Conservation (phyloP, 306 rosid species). For the Leucaena leucocephala region DNA sequence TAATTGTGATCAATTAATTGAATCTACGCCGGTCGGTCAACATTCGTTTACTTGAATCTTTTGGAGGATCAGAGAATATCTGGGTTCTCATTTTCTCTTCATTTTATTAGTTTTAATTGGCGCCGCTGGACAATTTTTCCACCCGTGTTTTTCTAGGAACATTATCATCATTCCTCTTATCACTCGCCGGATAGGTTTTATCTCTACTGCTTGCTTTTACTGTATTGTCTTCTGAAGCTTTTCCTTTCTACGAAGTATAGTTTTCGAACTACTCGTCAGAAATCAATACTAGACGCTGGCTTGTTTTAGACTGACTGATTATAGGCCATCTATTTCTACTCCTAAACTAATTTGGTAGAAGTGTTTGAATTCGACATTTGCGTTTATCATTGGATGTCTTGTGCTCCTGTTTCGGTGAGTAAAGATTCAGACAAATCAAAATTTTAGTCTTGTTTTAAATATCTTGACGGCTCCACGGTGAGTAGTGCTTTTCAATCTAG, state of each 20-base stretch:
- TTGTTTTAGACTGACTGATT: neutral
- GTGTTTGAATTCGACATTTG: neutral
- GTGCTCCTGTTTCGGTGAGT: neutral
- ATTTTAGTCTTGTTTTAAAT: neutral
- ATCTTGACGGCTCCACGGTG: neutral
- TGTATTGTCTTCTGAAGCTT: neutral
- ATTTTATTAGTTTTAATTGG: neutral
- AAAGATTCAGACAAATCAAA: neutral
- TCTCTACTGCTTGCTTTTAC: neutral
- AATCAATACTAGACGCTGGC: neutral
- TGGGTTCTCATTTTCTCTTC: neutral
- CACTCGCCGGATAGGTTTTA: conserved; percentile 13
- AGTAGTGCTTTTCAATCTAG: neutral
- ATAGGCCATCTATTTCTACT: neutral
- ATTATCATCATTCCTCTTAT: neutral
- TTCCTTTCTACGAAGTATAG: neutral
- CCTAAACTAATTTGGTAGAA: neutral
- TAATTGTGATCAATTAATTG: neutral
- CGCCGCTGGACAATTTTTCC: too few relatives aligned
- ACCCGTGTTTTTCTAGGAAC: neutral
- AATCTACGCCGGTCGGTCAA: neutral
- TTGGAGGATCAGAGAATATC: neutral
- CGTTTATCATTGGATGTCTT: neutral
- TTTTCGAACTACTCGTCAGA: neutral
- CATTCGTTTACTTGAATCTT: conserved; percentile 8